A percentile compares a stretch with the other conserved stretches of the same genome.
Conservation (phyloP, 139 green algal genomes). For the Chlorella sp. region DNA sequence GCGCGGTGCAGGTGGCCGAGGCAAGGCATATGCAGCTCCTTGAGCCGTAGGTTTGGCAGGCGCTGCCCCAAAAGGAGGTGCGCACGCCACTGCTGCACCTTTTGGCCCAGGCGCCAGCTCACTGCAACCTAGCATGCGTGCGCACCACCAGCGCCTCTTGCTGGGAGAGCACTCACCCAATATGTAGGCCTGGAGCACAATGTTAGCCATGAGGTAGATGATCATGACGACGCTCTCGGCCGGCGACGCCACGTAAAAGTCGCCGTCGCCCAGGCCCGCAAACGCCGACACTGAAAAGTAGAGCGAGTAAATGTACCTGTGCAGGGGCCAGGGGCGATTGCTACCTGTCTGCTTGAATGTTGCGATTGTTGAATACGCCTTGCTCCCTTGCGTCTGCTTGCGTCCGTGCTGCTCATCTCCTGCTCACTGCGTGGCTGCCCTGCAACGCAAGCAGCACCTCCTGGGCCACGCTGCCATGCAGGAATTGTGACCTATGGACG, state of each 20-base stretch:
- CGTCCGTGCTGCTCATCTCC: too few species aligned
- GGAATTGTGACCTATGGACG: too few species aligned
- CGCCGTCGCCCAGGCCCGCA: constrained; percentile 11
- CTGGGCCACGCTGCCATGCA: too few species aligned
- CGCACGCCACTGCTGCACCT: background rate
- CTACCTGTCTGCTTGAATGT: background rate
- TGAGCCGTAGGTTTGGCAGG: background rate
- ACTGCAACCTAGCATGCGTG: background rate
- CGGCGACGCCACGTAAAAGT: constrained; percentile 10
- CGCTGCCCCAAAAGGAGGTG: background rate
- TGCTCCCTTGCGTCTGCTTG: background rate
- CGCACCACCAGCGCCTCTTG: background rate
- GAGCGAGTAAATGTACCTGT: constrained; percentile 25
- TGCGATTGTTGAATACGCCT: background rate
- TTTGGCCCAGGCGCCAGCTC: background rate
- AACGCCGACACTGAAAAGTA: constrained; percentile 15
- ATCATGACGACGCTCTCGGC: constrained; percentile 11
- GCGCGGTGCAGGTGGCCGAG: too few species aligned
- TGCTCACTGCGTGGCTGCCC: too few species aligned
- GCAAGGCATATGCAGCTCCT: background rate
- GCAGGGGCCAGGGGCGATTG: background rate
- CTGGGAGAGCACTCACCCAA: constrained; percentile 14
- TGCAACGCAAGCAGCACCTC: too few species aligned
- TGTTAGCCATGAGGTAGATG: constrained; percentile 20
- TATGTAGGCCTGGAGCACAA: constrained; percentile 25